Evolutionary conservation across 192 early-diverging fungal genomes (phyloP).

Genomic region (Linnemannia zychae): DNA sequence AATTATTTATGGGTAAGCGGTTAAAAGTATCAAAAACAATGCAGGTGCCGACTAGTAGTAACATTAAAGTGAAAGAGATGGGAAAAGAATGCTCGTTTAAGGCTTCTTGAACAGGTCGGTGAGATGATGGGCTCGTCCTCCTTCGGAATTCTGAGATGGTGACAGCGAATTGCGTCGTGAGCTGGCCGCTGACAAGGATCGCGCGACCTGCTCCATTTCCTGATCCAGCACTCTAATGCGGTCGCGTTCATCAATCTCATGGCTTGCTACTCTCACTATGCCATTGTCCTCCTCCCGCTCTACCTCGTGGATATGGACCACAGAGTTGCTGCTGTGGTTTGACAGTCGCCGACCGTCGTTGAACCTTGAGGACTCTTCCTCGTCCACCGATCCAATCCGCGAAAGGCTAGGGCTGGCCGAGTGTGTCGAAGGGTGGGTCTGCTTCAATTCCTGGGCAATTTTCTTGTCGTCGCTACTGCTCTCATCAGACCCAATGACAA

Average conservation of each 20-base stretch:
- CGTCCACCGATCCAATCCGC: not conserved
- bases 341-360: not conserved
- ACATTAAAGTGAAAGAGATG: not conserved
- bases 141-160: not conserved
- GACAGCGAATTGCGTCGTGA: not conserved
- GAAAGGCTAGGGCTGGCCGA: not conserved
- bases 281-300: constrained; percentile 50
- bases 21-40: not conserved
- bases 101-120: constrained; percentile 30
- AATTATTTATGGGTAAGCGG: not conserved
- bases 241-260: constrained; percentile 23
- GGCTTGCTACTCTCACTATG: constrained; percentile 33
- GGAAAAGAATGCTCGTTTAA: not conserved
- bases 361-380: not conserved
- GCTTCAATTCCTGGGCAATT: constrained; percentile 26
- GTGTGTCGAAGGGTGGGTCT: constrained; percentile 30
- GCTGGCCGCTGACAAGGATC: not conserved
- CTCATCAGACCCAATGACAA: not conserved
- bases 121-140: constrained; percentile 23
- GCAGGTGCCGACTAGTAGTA: not conserved
- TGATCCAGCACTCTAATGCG: not conserved
- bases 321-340: not conserved
- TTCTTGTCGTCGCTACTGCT: not conserved
- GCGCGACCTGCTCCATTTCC: constrained; percentile 7
- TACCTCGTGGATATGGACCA: constrained; percentile 27